Evolutionary conservation across 2,329 filamentous ascomycete species (phyloP).

Genomic region (Ceratocystis ficicola): DNA sequence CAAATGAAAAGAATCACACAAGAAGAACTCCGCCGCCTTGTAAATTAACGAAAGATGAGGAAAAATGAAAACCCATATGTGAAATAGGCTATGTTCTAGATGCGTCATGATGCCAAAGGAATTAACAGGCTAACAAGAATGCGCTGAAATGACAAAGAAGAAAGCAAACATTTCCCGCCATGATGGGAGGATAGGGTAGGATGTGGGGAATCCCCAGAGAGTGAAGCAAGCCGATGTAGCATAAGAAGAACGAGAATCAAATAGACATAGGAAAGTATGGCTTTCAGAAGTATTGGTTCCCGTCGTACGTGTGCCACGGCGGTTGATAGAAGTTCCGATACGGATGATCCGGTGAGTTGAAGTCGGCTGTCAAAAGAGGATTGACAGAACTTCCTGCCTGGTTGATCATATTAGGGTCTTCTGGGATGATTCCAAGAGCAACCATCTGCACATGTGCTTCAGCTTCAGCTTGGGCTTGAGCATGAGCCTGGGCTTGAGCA

Average conservation of each 20-base stretch:
- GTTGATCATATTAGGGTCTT: slow-evolving; percentile 3
- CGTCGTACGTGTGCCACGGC: slow-evolving; percentile 31
- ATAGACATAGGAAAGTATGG: neutral
- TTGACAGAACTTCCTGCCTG: slow-evolving; percentile 39
- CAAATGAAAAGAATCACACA: neutral
- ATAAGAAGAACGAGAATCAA: neutral
- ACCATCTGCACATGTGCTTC: slow-evolving; percentile 17
- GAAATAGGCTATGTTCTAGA: neutral
- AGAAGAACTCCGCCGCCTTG: slow-evolving; percentile 4
- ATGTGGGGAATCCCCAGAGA: neutral
- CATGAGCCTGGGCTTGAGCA: neutral
- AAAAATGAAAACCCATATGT: neutral
- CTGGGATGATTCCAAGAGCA: slow-evolving; percentile 13
- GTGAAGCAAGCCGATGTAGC: neutral
- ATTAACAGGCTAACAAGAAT: neutral
- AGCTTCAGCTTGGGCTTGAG: slow-evolving; percentile 17
- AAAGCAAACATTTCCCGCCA: neutral
- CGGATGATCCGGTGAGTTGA: slow-evolving; percentile 64
- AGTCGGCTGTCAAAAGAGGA: slow-evolving; percentile 63
- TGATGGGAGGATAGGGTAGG: neutral
- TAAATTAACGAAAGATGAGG: neutral
- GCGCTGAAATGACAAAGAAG: slow-evolving; percentile 6
- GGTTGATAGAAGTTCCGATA: slow-evolving; percentile 73
- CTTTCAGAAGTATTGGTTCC: neutral
- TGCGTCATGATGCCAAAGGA: neutral